Percentiles rank a stretch among this genome's conserved stretches.
phyloP scores from a whole-genome alignment of 768 basidiomycete species.

The Suillus discolor region DNA sequence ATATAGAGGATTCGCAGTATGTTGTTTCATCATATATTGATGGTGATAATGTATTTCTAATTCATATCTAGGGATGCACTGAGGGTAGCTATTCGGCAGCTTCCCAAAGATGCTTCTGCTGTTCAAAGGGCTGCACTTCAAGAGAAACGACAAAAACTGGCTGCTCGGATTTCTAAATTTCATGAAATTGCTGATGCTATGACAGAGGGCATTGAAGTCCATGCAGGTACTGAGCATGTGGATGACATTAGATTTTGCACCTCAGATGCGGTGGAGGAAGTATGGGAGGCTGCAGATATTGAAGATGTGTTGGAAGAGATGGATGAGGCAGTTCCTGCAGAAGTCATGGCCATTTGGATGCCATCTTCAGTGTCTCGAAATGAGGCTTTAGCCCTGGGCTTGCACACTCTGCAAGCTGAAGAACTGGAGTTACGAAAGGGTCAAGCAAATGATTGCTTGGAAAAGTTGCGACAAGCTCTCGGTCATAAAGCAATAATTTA shows the following conservation, averaged over 20 bases:
- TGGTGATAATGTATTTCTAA: too few relatives aligned
- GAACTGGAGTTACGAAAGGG: slow-evolving; percentile 2
- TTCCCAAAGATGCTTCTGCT: slow-evolving; percentile 3
- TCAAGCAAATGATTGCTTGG: slow-evolving; percentile 10
- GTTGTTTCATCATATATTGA: too few relatives aligned
- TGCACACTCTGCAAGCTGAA: not conserved
- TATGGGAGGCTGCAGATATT: not conserved
- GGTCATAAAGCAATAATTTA: slow-evolving; percentile 8
- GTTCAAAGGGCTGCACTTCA: not conserved
- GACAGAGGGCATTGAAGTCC: not conserved
- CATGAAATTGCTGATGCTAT: not conserved
- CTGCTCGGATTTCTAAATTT: not conserved
- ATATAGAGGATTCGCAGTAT: slow-evolving; percentile 10
- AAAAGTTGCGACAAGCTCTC: slow-evolving; percentile 1
- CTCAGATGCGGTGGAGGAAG: not conserved
- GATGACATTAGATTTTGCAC: not conserved
- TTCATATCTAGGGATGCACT: slow-evolving; percentile 3
- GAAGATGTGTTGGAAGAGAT: not conserved
- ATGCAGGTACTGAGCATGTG: not conserved
- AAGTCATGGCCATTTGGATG: slow-evolving; percentile 11
- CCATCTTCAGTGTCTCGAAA: slow-evolving; percentile 1
- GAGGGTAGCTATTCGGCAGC: slow-evolving; percentile 1
- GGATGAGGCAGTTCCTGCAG: not conserved
- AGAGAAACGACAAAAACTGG: not conserved
- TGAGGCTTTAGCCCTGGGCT: not conserved